A percentile compares a stretch with the other conserved stretches of the same genome.
Conservation (phyloP, 306 rosid species). For the Erythrophleum fordii region DNA sequence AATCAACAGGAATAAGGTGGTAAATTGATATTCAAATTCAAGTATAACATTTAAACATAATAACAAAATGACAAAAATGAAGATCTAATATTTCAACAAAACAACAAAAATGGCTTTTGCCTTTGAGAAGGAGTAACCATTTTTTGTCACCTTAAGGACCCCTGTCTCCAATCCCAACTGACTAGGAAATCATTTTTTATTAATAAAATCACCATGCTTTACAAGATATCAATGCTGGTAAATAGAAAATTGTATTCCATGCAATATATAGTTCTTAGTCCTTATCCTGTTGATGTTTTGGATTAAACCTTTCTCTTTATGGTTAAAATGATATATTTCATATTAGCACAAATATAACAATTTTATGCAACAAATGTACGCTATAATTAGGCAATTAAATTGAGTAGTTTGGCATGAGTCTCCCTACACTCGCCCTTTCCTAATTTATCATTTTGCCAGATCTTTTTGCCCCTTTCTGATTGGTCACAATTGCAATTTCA, state of each 20-base stretch:
- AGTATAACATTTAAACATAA: background rate
- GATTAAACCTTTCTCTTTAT: slow-evolving; percentile 8
- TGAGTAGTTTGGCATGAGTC: slow-evolving; percentile 1
- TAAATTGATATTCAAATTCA: background rate
- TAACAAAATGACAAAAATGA: background rate
- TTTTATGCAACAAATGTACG: background rate
- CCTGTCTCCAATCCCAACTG: background rate
- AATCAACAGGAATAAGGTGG: background rate
- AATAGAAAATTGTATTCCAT: background rate
- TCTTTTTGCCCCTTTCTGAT: slow-evolving; percentile 17
- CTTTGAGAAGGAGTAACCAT: background rate
- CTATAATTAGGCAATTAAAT: background rate
- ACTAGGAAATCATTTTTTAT: background rate
- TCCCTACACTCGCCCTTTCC: slow-evolving; percentile 7
- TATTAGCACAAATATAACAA: background rate
- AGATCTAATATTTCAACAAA: background rate
- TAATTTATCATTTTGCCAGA: background rate
- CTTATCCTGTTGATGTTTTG: background rate
- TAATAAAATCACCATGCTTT: background rate
- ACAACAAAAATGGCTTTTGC: background rate
- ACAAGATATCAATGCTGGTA: slow-evolving; percentile 1
- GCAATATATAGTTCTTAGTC: background rate
- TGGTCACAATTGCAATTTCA: background rate
- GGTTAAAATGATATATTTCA: background rate
- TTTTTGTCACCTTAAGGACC: background rate